Base-by-base conservation (phyloP, 2,329 filamentous ascomycete species). In the Aspergillus novoparasiticus region DNA sequence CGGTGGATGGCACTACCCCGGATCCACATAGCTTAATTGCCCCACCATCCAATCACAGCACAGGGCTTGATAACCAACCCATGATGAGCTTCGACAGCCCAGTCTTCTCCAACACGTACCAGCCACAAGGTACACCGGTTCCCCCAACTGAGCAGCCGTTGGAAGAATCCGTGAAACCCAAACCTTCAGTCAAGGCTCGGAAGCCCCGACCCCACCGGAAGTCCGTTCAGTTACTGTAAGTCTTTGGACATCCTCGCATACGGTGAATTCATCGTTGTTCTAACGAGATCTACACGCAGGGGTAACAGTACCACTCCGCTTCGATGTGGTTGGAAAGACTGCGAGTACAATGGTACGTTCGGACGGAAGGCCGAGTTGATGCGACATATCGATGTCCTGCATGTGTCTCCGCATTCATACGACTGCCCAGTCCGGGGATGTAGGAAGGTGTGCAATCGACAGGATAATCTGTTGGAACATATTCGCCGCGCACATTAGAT, bases 321-420 rank as follows among this genome's bases (percentile, higher is more conserved):
- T 21, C 19, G 43, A 1, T 45, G 43, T 23, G 43, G 21, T 11
- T n/a, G 19, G 43, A 23, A 21, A 5, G 43, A 8, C 4, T 45
- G 43, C 43, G 12, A 12, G 1, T 45, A 45, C 4, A 0, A 12
- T 0, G 43, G 43, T 1, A 21, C 21, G 0, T 45, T 45, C 4
- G 43, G n/a, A 11, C 43, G 43, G 19, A 11, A 23, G 21, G 43
- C 43, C 12, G 43, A 45, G 3, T 23, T 45, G 1, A 45, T 23
- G n/a, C 43, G 43, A 23, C 43, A 45, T 23, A 23, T 45, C 6
- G 11, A 23, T 3, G 4, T 0, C 9, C 9, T 11, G 43, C 43
- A 45, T 2, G n/a, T n/a, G 10, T 23, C 19, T 12, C 43, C 43
- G 12, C n/a, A 0, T 12, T 45, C 43, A 11, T 45, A 11, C n/a